Base-by-base conservation (phyloP, 441 rosid genomes). In the Daphne laureola region DNA sequence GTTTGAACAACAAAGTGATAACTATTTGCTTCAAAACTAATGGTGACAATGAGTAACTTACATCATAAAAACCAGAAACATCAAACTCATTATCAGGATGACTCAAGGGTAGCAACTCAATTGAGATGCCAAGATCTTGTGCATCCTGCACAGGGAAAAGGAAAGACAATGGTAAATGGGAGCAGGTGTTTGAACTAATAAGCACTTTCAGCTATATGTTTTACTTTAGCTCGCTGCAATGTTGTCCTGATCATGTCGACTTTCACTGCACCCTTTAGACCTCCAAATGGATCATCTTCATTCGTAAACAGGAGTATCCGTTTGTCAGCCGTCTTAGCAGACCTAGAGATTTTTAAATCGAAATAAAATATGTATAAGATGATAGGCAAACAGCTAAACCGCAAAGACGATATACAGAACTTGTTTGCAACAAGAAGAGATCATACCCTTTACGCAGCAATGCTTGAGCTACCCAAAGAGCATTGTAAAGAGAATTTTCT, bases 391-490 rank as follows among this genome's bases (percentile, higher is more conserved):
- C 64, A 61, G 62, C 69, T 53, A 26, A 51, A 14, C 23, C 18
- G 38, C 23, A 64, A 18, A 55, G 38, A 53, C 42, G 6, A 54
- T 55, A 43, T 17, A 27, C 17, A 46, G 43, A 42, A n/a, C 25
- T 38, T 43, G 50, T 8, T 17, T 49, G 42, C 45, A 59, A 44
- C 15, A 48, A 14, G 21, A 17, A 46, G 53, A n/a, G 13, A 31
- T 31, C 11, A 25, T 83, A 92, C 97, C 98, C 98, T 81, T 92
- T 92, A 51, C 89, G 94, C 23, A 92, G 76, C 54, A 92, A 72
- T 40, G 90, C 97, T 79, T 92, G 98, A 13, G 96, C 95, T 58
- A 80, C 95, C 98, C 98, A 92, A 18, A 92, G 84, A 57, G 92
- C 90, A 77, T 79, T 84, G 59, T 89, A 89, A 50, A 92, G 87